These are phyloP conservation scores for Penicillium herquei DNA, from an alignment of 495 filamentous ascomycete genomes.

Conservation along the genomic window DNA sequence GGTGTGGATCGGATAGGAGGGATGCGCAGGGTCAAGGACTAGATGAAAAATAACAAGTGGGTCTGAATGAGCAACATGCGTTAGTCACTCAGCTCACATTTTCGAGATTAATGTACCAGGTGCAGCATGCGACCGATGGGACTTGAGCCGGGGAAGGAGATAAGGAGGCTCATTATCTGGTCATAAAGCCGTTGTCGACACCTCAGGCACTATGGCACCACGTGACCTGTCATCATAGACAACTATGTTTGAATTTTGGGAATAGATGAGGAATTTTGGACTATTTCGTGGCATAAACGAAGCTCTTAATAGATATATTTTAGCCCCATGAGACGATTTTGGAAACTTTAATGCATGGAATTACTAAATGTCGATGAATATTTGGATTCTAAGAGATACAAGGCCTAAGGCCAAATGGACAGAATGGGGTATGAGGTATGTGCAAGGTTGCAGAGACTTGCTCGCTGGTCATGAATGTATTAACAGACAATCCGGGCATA, in stretches of 20 bases:
- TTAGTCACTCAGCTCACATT: constrained; percentile 1
- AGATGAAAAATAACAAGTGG: neutral
- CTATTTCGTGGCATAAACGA: neutral
- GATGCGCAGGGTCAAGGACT: neutral
- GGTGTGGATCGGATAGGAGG: neutral
- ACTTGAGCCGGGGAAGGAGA: neutral
- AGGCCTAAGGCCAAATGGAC: constrained; percentile 1
- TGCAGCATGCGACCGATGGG: neutral
- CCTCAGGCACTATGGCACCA: neutral
- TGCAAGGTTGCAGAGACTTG: constrained; percentile 19
- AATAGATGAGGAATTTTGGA: too few relatives aligned
- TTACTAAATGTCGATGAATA: neutral
- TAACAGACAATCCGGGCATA: constrained; percentile 18
- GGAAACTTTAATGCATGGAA: too few relatives aligned
- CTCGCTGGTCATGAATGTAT: constrained; percentile 24
- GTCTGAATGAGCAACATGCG: neutral
- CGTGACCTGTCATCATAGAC: neutral
- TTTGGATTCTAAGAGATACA: neutral
- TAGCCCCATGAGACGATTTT: too few relatives aligned
- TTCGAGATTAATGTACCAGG: neutral
- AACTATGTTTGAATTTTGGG: too few relatives aligned
- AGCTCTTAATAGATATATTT: neutral
- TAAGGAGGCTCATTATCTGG: constrained; percentile 1
- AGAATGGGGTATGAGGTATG: constrained; percentile 17
- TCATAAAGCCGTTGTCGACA: neutral